Percentiles rank a stretch among this genome's conserved stretches.
These are phyloP conservation scores for Mucuna pruriens DNA, from an alignment of 306 rosid species.

Conservation along the genomic window DNA sequence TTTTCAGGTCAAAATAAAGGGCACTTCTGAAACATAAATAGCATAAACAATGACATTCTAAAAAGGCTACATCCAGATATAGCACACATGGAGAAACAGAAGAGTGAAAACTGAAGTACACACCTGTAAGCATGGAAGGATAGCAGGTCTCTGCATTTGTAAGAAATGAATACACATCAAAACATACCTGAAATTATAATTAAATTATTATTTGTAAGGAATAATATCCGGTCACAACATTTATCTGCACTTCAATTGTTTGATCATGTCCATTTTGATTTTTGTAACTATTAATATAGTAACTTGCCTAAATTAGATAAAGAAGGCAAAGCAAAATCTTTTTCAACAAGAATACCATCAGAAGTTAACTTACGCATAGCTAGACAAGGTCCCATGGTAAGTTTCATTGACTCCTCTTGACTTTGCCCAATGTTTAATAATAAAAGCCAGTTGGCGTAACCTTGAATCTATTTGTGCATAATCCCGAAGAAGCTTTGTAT, in stretches of 20 bases:
- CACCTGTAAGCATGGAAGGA: conserved; percentile 99
- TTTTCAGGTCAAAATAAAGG: conserved; percentile 17
- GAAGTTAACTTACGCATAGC: conserved; percentile 90
- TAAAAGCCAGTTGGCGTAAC: conserved; percentile 79
- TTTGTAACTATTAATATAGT: background rate
- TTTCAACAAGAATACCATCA: background rate
- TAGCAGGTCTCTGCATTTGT: conserved; percentile 82
- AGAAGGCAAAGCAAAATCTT: background rate
- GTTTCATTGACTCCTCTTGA: conserved; percentile 97
- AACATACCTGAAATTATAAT: conserved; percentile 82
- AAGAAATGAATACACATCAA: conserved; percentile 96
- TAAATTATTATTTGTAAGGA: background rate
- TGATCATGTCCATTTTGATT: background rate
- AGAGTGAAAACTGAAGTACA: conserved; percentile 18
- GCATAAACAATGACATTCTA: background rate
- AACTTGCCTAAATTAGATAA: background rate
- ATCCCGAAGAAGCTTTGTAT: conserved; percentile 91
- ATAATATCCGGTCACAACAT: conserved; percentile 12
- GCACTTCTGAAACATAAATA: background rate
- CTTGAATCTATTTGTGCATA: conserved; percentile 81
- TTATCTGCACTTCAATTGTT: conserved; percentile 16
- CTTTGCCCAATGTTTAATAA: conserved; percentile 98
- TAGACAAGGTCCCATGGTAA: conserved; percentile 95
- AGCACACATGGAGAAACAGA: background rate
- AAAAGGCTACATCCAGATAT: conserved; percentile 2